Percentiles rank a stretch among this genome's conserved stretches.
phyloP scores from a whole-genome alignment of 192 early-diverging fungal species.

The Dispira simplex region DNA sequence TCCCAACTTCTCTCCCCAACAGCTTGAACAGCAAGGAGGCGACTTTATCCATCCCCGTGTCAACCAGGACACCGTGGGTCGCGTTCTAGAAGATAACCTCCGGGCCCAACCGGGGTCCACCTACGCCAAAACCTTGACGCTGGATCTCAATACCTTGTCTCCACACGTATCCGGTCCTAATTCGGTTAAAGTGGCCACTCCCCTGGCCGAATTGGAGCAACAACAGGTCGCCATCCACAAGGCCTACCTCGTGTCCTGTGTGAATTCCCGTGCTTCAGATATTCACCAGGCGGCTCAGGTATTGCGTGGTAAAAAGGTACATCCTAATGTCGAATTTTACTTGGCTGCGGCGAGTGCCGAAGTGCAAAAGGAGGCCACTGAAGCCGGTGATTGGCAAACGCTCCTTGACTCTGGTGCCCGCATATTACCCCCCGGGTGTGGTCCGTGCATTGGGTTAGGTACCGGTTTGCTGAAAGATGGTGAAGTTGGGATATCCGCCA shows the following conservation, averaged over 20 bases:
- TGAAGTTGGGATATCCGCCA: slow-evolving; percentile 96
- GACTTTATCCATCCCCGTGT: slow-evolving; percentile 38
- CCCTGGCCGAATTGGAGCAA: slow-evolving; percentile 56
- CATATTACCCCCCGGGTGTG: slow-evolving; percentile 87
- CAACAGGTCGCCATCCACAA: slow-evolving; percentile 77
- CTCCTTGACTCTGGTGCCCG: slow-evolving; percentile 81
- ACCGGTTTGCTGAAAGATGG: slow-evolving; percentile 86
- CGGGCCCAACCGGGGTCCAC: slow-evolving; percentile 37
- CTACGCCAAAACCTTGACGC: slow-evolving; percentile 72
- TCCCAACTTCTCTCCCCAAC: slow-evolving; percentile 24
- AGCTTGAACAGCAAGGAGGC: slow-evolving; percentile 19
- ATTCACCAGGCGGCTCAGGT: slow-evolving; percentile 76
- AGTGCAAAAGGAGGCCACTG: slow-evolving; percentile 77
- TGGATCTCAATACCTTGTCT: slow-evolving; percentile 75
- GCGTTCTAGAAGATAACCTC: slow-evolving; percentile 25
- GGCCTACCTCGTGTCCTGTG: slow-evolving; percentile 92
- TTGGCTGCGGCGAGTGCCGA: slow-evolving; percentile 86
- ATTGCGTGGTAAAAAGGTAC: slow-evolving; percentile 53
- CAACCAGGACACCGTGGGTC: slow-evolving; percentile 29
- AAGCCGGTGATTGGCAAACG: slow-evolving; percentile 73
- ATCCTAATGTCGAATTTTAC: slow-evolving; percentile 79
- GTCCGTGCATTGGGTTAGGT: slow-evolving; percentile 91
- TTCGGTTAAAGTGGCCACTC: slow-evolving; percentile 83
- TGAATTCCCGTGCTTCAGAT: slow-evolving; percentile 86
- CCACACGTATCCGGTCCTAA: slow-evolving; percentile 92